phyloP scores from a whole-genome alignment of 225 moss, liverwort and hornwort species.

The Pseudisothecium myosuroides region DNA sequence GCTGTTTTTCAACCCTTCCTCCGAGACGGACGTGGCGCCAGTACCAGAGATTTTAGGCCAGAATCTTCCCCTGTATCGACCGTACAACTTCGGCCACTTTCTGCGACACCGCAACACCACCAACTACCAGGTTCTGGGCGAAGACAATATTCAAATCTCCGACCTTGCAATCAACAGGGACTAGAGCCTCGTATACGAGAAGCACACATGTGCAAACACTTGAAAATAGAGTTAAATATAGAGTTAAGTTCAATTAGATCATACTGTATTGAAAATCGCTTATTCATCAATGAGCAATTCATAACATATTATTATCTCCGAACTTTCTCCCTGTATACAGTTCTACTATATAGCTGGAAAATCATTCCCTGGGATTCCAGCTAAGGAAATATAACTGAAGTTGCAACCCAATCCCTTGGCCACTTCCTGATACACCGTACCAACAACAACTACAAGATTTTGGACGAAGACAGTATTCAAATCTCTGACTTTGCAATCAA shows the following conservation, averaged over 20 bases:
- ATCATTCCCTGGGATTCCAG: neutral
- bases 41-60: slow-evolving; percentile 27
- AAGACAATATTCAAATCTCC: slow-evolving; percentile 36
- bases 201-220: neutral
- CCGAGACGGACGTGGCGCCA: slow-evolving; percentile 21
- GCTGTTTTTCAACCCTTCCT: slow-evolving; percentile 44
- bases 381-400: neutral
- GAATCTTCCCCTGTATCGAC: slow-evolving; percentile 23
- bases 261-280: neutral
- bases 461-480: neutral
- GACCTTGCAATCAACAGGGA: slow-evolving; percentile 35
- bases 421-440: neutral
- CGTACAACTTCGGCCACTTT: slow-evolving; percentile 43
- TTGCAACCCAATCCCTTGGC: neutral
- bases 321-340: neutral
- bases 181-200: neutral
- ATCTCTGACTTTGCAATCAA: neutral
- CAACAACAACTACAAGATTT: neutral
- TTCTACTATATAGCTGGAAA: neutral
- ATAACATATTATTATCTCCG: neutral
- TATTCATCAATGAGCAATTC: neutral
- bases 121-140: slow-evolving; percentile 10
- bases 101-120: neutral
- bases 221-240: neutral
- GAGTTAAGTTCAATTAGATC: neutral